Conservation (phyloP, 441 rosid species). For the Codiaeum variegatum region DNA sequence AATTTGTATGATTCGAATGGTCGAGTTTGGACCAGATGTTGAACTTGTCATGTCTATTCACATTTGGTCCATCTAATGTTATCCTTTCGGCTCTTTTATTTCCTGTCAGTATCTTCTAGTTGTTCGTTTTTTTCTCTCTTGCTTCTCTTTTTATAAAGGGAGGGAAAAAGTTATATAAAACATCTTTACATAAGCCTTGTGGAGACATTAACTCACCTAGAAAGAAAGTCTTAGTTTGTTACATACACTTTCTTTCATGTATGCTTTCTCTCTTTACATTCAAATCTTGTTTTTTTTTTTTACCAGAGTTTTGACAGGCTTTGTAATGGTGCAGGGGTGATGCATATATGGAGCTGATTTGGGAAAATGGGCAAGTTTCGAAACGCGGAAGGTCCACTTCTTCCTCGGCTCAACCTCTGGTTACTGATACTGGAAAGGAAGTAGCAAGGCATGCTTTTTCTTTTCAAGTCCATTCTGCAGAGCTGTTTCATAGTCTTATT, state of each 20-base stretch:
- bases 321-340: constrained; percentile 33
- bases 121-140: not conserved
- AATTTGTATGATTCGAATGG: constrained; percentile 1
- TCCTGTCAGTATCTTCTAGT: not conserved
- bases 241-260: constrained; percentile 16
- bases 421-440: not conserved
- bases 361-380: constrained; percentile 35
- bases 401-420: not conserved
- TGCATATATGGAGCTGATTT: constrained; percentile 35
- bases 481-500: constrained; percentile 5
- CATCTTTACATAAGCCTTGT: not conserved
- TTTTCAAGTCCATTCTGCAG: constrained; percentile 7
- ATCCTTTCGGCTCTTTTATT: constrained; percentile 8
- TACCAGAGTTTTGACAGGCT: not conserved
- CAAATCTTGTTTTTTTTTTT: not conserved
- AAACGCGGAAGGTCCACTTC: constrained; percentile 20
- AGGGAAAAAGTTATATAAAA: not conserved
- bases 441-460: not conserved
- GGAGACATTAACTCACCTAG: not conserved
- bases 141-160: not conserved
- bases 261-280: not conserved
- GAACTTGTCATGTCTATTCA: too few relatives aligned
- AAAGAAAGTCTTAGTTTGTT: too few relatives aligned
- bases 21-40: not conserved
- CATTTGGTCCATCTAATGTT: not conserved